Conservation (phyloP, 164 flowering plant species). For the Buxus sempervirens region DNA sequence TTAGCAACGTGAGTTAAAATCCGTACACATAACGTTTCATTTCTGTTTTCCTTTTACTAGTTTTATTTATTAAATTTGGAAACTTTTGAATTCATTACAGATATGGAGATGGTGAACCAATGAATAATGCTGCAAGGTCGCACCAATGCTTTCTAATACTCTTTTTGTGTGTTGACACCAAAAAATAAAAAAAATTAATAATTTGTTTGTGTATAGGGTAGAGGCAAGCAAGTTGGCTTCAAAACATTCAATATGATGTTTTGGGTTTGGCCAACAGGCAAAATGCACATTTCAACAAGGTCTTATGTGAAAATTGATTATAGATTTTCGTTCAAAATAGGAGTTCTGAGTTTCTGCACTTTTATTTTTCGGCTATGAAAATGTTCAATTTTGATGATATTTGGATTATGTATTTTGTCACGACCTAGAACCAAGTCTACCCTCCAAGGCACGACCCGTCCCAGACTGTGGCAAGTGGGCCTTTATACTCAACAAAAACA, state of each 20-base stretch:
- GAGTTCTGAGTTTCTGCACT: too few species aligned
- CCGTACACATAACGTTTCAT: neutral
- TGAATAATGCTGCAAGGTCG: slow-evolving; percentile 92
- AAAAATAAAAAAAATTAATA: too few species aligned
- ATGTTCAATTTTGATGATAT: slow-evolving; percentile 6
- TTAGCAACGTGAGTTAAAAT: slow-evolving; percentile 76
- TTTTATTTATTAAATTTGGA: neutral
- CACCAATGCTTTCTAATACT: slow-evolving; percentile 93
- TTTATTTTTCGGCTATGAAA: too few species aligned
- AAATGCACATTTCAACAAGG: slow-evolving; percentile 98
- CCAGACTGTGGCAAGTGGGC: too few species aligned
- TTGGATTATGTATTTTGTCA: slow-evolving; percentile 14
- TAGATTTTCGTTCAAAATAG: neutral
- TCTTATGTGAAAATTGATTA: slow-evolving; percentile 12
- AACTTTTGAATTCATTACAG: neutral
- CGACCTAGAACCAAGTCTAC: too few species aligned
- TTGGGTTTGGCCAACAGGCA: slow-evolving; percentile 96
- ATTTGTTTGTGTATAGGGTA: slow-evolving; percentile 38
- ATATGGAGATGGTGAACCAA: slow-evolving; percentile 66
- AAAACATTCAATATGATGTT: slow-evolving; percentile 62
- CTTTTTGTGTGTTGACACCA: slow-evolving; percentile 6
- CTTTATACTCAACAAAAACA: too few species aligned
- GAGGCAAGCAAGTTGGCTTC: slow-evolving; percentile 63
- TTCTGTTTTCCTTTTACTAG: too few species aligned
- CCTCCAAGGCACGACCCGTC: too few species aligned